These are phyloP conservation scores for Geosmithia morbida DNA, from an alignment of 2,329 filamentous ascomycete species.

Conservation along the genomic window DNA sequence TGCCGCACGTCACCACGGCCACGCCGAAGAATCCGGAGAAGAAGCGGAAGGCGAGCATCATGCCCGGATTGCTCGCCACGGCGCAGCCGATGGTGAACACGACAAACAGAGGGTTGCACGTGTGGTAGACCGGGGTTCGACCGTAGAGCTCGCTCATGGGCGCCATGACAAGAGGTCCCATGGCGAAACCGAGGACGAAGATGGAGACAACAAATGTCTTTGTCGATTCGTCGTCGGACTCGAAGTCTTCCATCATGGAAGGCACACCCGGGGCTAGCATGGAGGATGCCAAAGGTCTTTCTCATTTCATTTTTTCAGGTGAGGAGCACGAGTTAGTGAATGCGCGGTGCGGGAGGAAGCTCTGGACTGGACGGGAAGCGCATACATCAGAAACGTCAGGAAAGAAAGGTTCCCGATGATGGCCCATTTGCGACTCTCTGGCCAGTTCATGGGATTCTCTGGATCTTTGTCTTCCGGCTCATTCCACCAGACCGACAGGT, in stretches of 20 bases:
- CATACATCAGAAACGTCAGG: conserved; percentile 17
- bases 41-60: conserved; percentile 47
- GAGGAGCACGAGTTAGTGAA: conserved; percentile 4
- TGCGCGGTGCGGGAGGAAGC: neutral
- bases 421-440: conserved; percentile 43
- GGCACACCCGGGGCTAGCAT: conserved; percentile 23
- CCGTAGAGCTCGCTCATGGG: conserved; percentile 50
- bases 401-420: conserved; percentile 35
- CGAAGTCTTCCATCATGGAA: conserved; percentile 28
- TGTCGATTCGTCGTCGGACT: conserved; percentile 19
- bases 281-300: conserved; percentile 7
- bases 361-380: neutral
- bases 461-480: conserved; percentile 32
- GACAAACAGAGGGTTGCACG: conserved; percentile 36
- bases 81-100: conserved; percentile 27
- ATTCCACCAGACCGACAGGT: conserved; percentile 5
- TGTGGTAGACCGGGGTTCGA: conserved; percentile 21
- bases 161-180: conserved; percentile 50
- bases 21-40: conserved; percentile 44
- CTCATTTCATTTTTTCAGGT: no score
- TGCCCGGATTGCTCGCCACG: conserved; percentile 48
- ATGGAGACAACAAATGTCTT: conserved; percentile 28
- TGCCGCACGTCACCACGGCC: conserved; percentile 51
- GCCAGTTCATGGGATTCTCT: conserved; percentile 54
- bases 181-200: conserved; percentile 32